A percentile compares a stretch with the other conserved stretches of the same genome.
These are phyloP conservation scores for Plenodomus biglobosus DNA, from an alignment of 2,329 filamentous ascomycete species.

Conservation along the genomic window DNA sequence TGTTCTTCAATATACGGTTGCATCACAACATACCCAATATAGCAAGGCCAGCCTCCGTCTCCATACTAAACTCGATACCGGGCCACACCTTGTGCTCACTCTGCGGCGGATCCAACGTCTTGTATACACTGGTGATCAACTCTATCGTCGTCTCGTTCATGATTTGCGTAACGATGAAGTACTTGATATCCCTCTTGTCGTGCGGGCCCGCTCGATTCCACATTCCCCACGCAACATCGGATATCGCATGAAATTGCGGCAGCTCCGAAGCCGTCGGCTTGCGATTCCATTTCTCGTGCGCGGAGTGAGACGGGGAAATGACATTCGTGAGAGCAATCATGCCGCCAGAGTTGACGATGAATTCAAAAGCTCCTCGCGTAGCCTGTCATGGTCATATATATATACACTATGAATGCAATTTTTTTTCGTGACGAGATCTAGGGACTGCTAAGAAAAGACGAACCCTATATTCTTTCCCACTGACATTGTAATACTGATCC, in stretches of 20 bases:
- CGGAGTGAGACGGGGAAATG: conserved; percentile 5
- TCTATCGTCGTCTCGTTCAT: conserved; percentile 7
- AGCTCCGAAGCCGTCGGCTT: conserved; percentile 5
- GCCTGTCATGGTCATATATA: conserved; percentile 5
- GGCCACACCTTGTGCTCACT: conserved; percentile 12
- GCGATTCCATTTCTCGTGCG: conserved; percentile 7
- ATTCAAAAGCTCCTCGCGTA: conserved; percentile 9
- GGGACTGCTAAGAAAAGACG: background rate
- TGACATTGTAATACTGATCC: conserved; percentile 13
- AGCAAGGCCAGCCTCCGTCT: conserved; percentile 3
- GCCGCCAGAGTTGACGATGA: conserved; percentile 6
- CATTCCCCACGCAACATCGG: conserved; percentile 13
- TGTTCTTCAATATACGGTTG: background rate
- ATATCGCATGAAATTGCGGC: conserved; percentile 6
- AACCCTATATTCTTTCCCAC: conserved; percentile 9
- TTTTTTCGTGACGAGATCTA: no score
- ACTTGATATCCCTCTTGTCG: conserved; percentile 8
- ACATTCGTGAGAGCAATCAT: conserved; percentile 10
- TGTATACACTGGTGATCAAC: conserved; percentile 2
- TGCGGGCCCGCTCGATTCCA: conserved; percentile 10
- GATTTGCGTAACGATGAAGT: conserved; percentile 11
- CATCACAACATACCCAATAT: conserved; percentile 6
- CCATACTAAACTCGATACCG: conserved; percentile 8
- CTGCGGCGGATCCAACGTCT: conserved; percentile 3
- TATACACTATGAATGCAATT: no score